These are phyloP conservation scores for Henningerozyma blattae DNA, from an alignment of 805 yeast genomes.

Conservation along the genomic window DNA sequence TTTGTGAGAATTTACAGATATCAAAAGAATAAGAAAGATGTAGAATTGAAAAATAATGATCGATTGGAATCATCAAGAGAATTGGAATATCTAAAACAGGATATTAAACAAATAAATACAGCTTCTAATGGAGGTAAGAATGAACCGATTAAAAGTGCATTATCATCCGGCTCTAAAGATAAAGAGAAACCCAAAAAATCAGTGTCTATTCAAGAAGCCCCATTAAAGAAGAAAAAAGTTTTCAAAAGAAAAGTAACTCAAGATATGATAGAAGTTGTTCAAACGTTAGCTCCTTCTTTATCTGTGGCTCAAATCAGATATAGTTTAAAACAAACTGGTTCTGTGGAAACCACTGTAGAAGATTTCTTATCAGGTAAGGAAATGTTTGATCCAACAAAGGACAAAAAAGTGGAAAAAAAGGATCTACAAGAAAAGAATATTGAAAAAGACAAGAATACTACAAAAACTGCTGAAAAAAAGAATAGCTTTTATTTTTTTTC, in stretches of 20 bases:
- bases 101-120: too few species aligned
- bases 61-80: too few species aligned
- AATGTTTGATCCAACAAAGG: conserved; percentile 42
- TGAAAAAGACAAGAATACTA: too few species aligned
- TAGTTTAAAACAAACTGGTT: conserved; percentile 67
- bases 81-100: too few species aligned
- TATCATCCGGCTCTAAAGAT: too few species aligned
- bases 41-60: too few species aligned
- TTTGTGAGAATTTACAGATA: neutral
- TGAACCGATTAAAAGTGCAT: too few species aligned
- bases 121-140: too few species aligned
- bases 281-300: conserved; percentile 66
- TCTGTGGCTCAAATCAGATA: conserved; percentile 57
- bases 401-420: neutral
- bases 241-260: conserved; percentile 40
- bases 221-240: neutral
- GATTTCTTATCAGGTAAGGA: conserved; percentile 45
- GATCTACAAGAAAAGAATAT: neutral
- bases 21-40: too few species aligned
- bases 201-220: too few species aligned
- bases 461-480: too few species aligned
- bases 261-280: conserved; percentile 78
- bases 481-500: too few species aligned
- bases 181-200: neutral
- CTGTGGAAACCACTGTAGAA: conserved; percentile 72